Percentiles rank a stretch among this genome's conserved stretches.
phyloP scores from a whole-genome alignment of 1,284 basidiomycete species.

The Peniophora sp. region DNA sequence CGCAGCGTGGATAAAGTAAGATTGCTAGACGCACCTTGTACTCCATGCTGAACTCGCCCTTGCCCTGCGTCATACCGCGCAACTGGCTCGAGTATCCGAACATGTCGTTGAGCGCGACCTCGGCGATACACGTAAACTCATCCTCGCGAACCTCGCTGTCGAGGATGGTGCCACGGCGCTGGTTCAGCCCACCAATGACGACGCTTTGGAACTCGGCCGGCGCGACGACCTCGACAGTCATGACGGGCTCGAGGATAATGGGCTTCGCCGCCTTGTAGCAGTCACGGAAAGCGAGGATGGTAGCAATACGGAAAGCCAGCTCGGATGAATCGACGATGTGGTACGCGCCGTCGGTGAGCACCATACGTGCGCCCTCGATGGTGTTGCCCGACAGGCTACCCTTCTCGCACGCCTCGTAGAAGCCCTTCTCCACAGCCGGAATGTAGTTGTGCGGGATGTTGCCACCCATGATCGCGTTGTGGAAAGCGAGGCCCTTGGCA shows the following conservation, averaged over 20 bases:
- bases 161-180: constrained; percentile 89
- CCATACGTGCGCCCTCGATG: constrained; percentile 82
- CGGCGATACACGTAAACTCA: constrained; percentile 89
- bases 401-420: constrained; percentile 91
- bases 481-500: constrained; percentile 84
- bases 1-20: not conserved
- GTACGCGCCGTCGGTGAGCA: constrained; percentile 87
- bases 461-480: constrained; percentile 87
- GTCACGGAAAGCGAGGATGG: constrained; percentile 91
- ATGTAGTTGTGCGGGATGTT: constrained; percentile 91
- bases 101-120: constrained; percentile 98
- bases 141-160: constrained; percentile 97
- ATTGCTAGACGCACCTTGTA: constrained; percentile 59
- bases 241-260: constrained; percentile 93
- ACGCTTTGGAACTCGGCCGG: constrained; percentile 95
- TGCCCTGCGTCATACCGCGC: constrained; percentile 92
- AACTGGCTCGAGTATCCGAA: constrained; percentile 94
- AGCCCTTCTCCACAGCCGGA: constrained; percentile 96
- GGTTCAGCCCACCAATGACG: constrained; percentile 93
- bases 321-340: constrained; percentile 98
- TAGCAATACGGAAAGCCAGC: constrained; percentile 87
- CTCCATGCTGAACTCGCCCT: constrained; percentile 96
- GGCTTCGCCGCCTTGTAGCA: constrained; percentile 74
- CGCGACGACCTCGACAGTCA: constrained; percentile 97
- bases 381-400: constrained; percentile 87